phyloP scores from a whole-genome alignment of 345 rosid genomes.

The Eucalyptus camaldulensis region DNA sequence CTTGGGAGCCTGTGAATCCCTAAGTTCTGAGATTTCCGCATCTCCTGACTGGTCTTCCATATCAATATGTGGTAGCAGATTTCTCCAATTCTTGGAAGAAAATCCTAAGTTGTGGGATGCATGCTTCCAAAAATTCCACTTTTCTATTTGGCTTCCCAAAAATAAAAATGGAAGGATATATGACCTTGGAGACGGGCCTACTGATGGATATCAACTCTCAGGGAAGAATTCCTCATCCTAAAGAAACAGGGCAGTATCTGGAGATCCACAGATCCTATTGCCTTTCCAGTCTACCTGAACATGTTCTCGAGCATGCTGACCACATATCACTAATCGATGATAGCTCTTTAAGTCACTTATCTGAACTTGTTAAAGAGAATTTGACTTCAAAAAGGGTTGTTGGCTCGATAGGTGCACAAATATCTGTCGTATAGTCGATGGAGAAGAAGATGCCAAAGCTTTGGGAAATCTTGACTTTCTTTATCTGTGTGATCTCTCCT shows the following conservation, averaged over 20 bases:
- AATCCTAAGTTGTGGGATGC: neutral
- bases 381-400: constrained; percentile 5
- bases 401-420: constrained; percentile 22
- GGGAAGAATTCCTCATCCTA: neutral
- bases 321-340: constrained; percentile 15
- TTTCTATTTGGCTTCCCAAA: neutral
- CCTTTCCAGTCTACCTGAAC: neutral
- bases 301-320: constrained; percentile 3
- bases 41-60: neutral
- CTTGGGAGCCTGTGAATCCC: neutral
- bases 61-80: neutral
- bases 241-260: neutral
- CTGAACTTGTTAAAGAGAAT: constrained; percentile 6
- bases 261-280: constrained; percentile 16
- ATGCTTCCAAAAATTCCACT: neutral
- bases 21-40: neutral
- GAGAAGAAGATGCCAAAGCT: constrained; percentile 2
- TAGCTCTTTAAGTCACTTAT: constrained; percentile 1
- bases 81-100: constrained; percentile 2
- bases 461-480: constrained; percentile 18
- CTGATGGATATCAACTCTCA: constrained; percentile 1
- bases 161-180: neutral
- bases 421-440: constrained; percentile 6
- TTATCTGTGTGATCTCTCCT: constrained; percentile 18
- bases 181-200: neutral